phyloP scores from a whole-genome alignment of 2,329 filamentous ascomycete genomes.

The Macrophomina phaseolina region DNA sequence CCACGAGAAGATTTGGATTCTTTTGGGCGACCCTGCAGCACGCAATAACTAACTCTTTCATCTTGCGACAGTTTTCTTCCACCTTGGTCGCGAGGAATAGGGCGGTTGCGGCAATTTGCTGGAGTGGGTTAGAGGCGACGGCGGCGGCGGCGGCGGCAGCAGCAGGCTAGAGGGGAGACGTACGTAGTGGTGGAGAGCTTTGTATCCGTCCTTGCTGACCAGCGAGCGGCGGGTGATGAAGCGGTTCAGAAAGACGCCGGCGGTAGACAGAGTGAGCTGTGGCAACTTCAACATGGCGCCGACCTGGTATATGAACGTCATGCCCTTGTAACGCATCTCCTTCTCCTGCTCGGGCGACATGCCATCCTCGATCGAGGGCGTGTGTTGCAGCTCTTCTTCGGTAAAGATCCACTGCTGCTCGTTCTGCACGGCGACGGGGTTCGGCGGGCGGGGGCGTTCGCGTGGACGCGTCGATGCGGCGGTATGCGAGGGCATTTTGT shows the following conservation, averaged over 20 bases:
- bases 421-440: conserved; percentile 57
- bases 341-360: conserved; percentile 79
- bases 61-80: conserved; percentile 95
- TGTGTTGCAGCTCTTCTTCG: conserved; percentile 78
- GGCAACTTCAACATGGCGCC: conserved; percentile 91
- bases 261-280: conserved; percentile 89
- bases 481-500: conserved; percentile 22
- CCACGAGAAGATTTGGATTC: conserved; percentile 84
- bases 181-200: conserved; percentile 83
- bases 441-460: conserved; percentile 41
- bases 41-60: conserved; percentile 90
- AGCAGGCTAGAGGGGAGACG: conserved; percentile 30
- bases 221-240: conserved; percentile 92
- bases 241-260: conserved; percentile 91
- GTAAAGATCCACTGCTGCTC: conserved; percentile 89
- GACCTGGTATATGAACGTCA: conserved; percentile 95
- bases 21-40: conserved; percentile 96
- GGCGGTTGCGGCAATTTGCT: conserved; percentile 85
- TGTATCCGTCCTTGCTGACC: conserved; percentile 67
- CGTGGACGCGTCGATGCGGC: conserved; percentile 18
- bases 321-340: conserved; percentile 81
- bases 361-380: conserved; percentile 84
- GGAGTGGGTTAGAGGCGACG: background rate
- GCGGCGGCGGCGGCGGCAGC: background rate
- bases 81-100: conserved; percentile 96